A percentile compares a stretch with the other conserved stretches of the same genome.
Evolutionary conservation across 768 basidiomycete genomes (phyloP).

Genomic region (Phaeotremella skinneri): DNA sequence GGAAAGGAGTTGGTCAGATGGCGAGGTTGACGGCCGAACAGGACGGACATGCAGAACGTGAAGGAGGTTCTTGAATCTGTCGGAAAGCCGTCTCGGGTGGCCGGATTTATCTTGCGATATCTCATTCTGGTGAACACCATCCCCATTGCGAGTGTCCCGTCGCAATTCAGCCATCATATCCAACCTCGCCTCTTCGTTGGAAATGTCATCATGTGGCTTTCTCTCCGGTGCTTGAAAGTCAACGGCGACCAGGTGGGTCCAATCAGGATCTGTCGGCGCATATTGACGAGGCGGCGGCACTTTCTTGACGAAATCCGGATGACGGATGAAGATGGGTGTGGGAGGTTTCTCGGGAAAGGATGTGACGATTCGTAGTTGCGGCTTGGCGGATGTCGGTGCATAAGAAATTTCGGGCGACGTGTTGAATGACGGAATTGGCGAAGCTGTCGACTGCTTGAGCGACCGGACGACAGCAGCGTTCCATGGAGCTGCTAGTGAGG

Average conservation of each 20-base stretch:
- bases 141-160: too few species aligned
- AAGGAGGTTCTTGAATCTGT: conserved; percentile 29
- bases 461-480: too few species aligned
- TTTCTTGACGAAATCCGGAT: not conserved
- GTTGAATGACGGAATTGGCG: not conserved
- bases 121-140: too few species aligned
- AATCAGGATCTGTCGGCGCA: too few species aligned
- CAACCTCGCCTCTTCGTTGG: not conserved
- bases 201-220: not conserved
- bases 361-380: not conserved
- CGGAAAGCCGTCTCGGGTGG: conserved; percentile 20
- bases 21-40: not conserved
- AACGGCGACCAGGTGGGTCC: not conserved
- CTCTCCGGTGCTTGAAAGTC: not conserved
- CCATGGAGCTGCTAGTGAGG: too few species aligned
- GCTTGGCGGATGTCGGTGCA: not conserved
- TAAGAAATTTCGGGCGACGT: not conserved
- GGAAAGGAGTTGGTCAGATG: not conserved
- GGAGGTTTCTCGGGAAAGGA: not conserved
- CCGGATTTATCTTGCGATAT: not conserved
- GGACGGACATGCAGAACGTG: not conserved
- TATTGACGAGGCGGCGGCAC: not conserved
- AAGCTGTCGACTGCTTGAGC: not conserved
- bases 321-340: not conserved
- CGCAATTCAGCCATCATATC: not conserved